phyloP scores from a whole-genome alignment of 371 early-diverging fungal species.

The Fennellomyces sp. region DNA sequence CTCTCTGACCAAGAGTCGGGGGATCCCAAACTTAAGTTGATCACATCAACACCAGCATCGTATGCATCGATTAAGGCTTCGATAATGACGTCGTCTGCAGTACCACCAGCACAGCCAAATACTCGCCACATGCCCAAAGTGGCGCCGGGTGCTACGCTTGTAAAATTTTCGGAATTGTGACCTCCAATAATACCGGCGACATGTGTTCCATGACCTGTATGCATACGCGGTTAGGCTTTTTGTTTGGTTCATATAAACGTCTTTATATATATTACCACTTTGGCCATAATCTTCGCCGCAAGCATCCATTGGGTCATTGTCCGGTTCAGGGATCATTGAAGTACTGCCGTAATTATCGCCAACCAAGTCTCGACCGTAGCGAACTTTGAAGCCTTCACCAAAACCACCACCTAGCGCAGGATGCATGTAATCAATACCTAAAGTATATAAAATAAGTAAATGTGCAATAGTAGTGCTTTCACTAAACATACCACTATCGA shows the following conservation, averaged over 20 bases:
- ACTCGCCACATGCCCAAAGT: slow-evolving; percentile 56
- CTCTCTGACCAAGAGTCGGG: slow-evolving; percentile 50
- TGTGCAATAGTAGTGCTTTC: background rate
- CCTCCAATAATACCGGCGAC: background rate
- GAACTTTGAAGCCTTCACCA: slow-evolving; percentile 59
- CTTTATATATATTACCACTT: too few relatives aligned
- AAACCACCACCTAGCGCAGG: slow-evolving; percentile 77
- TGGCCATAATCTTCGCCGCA: too few relatives aligned
- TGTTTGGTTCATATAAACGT: too few relatives aligned
- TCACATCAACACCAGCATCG: slow-evolving; percentile 54
- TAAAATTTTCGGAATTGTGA: too few relatives aligned
- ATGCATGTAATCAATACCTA: slow-evolving; percentile 66
- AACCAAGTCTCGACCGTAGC: slow-evolving; percentile 64
- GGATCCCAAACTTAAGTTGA: slow-evolving; percentile 68
- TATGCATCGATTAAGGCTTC: slow-evolving; percentile 61
- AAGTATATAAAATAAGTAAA: slow-evolving; percentile 33
- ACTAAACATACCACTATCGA: slow-evolving; percentile 63
- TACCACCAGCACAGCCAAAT: slow-evolving; percentile 61
- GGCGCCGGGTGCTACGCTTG: slow-evolving; percentile 63
- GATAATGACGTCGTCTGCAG: slow-evolving; percentile 61
- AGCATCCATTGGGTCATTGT: too few relatives aligned
- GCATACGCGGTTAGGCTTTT: too few relatives aligned
- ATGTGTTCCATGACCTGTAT: background rate
- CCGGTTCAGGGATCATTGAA: background rate
- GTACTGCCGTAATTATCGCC: slow-evolving; percentile 39